A percentile compares a stretch with the other conserved stretches of the same genome.
Evolutionary conservation across 306 rosid species (phyloP).

Genomic region (Hippophae gyantsensis): DNA sequence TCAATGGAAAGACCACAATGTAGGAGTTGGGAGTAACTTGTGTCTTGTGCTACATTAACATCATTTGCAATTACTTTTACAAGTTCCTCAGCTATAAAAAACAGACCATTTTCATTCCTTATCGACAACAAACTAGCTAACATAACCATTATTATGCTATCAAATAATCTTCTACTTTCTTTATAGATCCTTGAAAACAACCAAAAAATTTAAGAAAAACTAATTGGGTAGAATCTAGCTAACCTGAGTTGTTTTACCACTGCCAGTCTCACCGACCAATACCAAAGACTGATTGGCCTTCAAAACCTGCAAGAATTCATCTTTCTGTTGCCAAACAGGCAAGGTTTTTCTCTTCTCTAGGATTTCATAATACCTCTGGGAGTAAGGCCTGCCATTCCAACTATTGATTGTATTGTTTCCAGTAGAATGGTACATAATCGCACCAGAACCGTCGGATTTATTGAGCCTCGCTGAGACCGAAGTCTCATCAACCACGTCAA

Average conservation of each 20-base stretch:
- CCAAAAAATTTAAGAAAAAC: not conserved
- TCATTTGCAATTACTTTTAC: too few species aligned
- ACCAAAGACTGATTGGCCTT: slow-evolving; percentile 40
- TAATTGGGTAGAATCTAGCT: slow-evolving; percentile 2
- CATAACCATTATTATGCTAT: too few species aligned
- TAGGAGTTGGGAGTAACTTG: too few species aligned
- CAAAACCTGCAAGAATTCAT: slow-evolving; percentile 45
- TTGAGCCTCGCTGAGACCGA: slow-evolving; percentile 31
- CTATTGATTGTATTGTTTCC: slow-evolving; percentile 39
- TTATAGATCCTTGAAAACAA: not conserved
- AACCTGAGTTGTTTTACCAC: slow-evolving; percentile 85
- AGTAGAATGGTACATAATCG: slow-evolving; percentile 16
- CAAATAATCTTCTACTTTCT: not conserved
- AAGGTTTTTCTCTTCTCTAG: slow-evolving; percentile 52
- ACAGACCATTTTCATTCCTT: too few species aligned
- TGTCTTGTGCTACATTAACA: too few species aligned
- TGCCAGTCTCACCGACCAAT: slow-evolving; percentile 66
- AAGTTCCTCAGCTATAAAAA: too few species aligned
- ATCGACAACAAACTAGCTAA: too few species aligned
- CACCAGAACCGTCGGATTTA: slow-evolving; percentile 43
- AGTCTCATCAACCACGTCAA: slow-evolving; percentile 74
- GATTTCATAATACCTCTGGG: slow-evolving; percentile 50
- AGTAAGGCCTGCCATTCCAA: slow-evolving; percentile 63
- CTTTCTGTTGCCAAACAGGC: slow-evolving; percentile 73
- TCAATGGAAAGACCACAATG: too few species aligned